Percentiles rank a stretch among this genome's conserved stretches.
Evolutionary conservation across 2,329 filamentous ascomycete genomes (phyloP).

Genomic region (Trichocomaceae sp.): DNA sequence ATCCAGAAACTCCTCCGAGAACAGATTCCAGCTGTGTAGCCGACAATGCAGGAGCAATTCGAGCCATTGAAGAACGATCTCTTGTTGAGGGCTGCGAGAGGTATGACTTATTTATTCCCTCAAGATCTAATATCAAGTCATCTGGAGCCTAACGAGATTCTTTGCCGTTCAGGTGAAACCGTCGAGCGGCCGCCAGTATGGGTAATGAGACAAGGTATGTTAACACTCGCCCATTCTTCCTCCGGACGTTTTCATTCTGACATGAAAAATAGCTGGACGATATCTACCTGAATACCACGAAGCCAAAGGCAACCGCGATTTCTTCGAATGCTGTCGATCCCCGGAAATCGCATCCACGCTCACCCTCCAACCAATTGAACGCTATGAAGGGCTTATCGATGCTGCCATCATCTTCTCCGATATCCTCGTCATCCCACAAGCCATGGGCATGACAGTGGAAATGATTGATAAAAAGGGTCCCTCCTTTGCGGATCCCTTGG

Average conservation of each 20-base stretch:
- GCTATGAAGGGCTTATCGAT: constrained; percentile 83
- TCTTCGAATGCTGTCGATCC: constrained; percentile 94
- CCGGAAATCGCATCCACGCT: constrained; percentile 89
- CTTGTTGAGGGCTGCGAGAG: constrained; percentile 80
- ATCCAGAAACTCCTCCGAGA: not conserved
- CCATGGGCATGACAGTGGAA: constrained; percentile 96
- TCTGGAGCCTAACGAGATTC: constrained; percentile 15
- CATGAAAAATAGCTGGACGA: constrained; percentile 62
- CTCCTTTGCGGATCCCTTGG: constrained; percentile 81
- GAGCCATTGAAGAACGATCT: constrained; percentile 87
- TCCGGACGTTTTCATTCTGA: not conserved
- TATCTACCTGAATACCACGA: constrained; percentile 98
- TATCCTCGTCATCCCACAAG: constrained; percentile 94
- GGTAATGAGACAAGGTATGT: constrained; percentile 97
- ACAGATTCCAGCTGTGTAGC: not conserved
- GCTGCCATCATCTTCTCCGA: constrained; percentile 98
- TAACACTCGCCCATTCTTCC: not conserved
- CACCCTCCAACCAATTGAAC: constrained; percentile 90
- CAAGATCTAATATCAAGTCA: not conserved
- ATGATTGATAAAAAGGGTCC: constrained; percentile 98
- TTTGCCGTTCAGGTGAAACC: constrained; percentile 63
- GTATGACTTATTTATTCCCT: constrained; percentile 41
- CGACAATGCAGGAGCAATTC: constrained; percentile 63
- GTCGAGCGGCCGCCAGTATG: constrained; percentile 93
- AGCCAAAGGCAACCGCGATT: constrained; percentile 83